These are phyloP conservation scores for Vitis labrusca DNA, from an alignment of 164 flowering plant species.

Conservation along the genomic window DNA sequence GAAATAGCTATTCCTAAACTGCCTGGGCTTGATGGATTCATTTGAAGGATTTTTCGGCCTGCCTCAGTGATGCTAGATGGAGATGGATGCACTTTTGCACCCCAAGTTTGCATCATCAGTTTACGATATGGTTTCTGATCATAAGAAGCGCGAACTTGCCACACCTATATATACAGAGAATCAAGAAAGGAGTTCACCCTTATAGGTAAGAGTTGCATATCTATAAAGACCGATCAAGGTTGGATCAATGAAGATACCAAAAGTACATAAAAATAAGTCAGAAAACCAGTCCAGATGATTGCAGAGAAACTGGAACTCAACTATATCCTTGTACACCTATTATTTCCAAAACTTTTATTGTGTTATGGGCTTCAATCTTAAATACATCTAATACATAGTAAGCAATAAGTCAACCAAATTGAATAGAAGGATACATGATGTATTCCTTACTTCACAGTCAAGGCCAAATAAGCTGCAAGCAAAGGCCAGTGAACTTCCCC, in stretches of 20 bases:
- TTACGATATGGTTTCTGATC: constrained; percentile 92
- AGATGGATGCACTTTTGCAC: constrained; percentile 94
- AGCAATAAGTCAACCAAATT: neutral
- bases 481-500: constrained; percentile 93
- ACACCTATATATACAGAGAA: constrained; percentile 50
- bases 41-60: constrained; percentile 64
- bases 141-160: constrained; percentile 98
- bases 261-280: no score
- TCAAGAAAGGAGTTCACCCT: neutral
- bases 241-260: no score
- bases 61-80: constrained; percentile 76
- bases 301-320: no score
- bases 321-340: no score
- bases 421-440: neutral
- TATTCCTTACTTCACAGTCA: constrained; percentile 63
- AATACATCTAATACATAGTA: no score
- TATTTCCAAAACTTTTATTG: no score
- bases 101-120: constrained; percentile 99
- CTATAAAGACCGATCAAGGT: no score
- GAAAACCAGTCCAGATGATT: no score
- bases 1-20: constrained; percentile 96
- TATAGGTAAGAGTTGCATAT: neutral
- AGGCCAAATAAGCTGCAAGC: constrained; percentile 80
- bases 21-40: constrained; percentile 83
- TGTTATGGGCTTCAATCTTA: no score